Percentiles rank a stretch among this genome's conserved stretches.
Evolutionary conservation across 768 basidiomycete species (phyloP).

Genomic region (Leccinum disarticulatum): DNA sequence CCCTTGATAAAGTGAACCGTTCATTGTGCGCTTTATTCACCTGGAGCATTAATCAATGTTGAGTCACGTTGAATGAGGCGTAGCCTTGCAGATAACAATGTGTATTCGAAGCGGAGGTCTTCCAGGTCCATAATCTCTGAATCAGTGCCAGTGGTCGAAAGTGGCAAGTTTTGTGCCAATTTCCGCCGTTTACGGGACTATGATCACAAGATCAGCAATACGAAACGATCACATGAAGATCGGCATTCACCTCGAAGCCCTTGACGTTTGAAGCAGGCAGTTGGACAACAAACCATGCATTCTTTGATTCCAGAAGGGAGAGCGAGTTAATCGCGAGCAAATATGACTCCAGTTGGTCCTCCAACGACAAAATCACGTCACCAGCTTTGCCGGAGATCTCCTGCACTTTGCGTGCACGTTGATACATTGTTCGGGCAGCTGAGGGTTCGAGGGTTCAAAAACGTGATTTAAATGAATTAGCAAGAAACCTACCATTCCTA

Average conservation of each 20-base stretch:
- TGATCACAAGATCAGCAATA: slow-evolving; percentile 19
- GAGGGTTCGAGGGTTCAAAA: slow-evolving; percentile 28
- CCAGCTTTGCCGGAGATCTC: slow-evolving; percentile 36
- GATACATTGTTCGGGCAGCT: slow-evolving; percentile 95
- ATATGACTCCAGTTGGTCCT: slow-evolving; percentile 77
- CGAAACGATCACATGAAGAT: slow-evolving; percentile 18
- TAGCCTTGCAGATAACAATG: slow-evolving; percentile 73
- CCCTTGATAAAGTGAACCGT: slow-evolving; percentile 11
- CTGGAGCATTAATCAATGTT: slow-evolving; percentile 56
- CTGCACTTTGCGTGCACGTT: slow-evolving; percentile 78
- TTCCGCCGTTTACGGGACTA: slow-evolving; percentile 72
- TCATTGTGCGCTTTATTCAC: slow-evolving; percentile 42
- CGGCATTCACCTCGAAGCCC: slow-evolving; percentile 44
- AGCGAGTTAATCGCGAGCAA: slow-evolving; percentile 88
- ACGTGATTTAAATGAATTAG: slow-evolving; percentile 9
- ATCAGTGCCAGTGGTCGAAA: slow-evolving; percentile 61
- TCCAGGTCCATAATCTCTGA: slow-evolving; percentile 76
- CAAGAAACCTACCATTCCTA: slow-evolving; percentile 70
- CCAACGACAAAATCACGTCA: slow-evolving; percentile 46
- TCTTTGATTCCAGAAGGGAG: slow-evolving; percentile 74
- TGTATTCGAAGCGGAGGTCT: slow-evolving; percentile 79
- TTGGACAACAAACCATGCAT: slow-evolving; percentile 81
- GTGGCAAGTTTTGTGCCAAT: slow-evolving; percentile 75
- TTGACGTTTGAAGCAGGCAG: slow-evolving; percentile 44
- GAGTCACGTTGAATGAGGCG: slow-evolving; percentile 72